A percentile compares a stretch with the other conserved stretches of the same genome.
Evolutionary conservation across 1,139 yeast species (phyloP).

Genomic region (Sugiyamaella sp.): DNA sequence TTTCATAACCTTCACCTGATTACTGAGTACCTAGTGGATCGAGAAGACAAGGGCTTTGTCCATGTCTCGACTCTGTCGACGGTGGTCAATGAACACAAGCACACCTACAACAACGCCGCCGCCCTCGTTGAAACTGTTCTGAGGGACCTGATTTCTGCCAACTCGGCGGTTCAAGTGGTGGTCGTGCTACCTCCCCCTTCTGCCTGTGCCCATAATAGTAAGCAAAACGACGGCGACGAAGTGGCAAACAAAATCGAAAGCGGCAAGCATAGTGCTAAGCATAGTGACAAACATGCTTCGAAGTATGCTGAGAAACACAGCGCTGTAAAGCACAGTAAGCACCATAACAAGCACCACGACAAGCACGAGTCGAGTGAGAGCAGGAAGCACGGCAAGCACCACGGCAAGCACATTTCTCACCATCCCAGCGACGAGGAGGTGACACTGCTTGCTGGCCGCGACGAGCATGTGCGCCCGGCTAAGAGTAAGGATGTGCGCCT

Average conservation of each 20-base stretch:
- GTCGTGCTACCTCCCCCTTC: slow-evolving; percentile 32
- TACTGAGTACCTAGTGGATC: slow-evolving; percentile 17
- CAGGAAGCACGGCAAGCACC: slow-evolving; percentile 14
- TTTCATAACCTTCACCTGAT: slow-evolving; percentile 20
- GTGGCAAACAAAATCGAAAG: too few species aligned
- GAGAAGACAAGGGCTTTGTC: slow-evolving; percentile 24
- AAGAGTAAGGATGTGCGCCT: slow-evolving; percentile 7
- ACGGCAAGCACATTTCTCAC: slow-evolving; percentile 3
- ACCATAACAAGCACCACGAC: slow-evolving; percentile 11
- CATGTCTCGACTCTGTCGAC: slow-evolving; percentile 25
- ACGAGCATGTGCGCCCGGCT: slow-evolving; percentile 10
- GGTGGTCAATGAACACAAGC: slow-evolving; percentile 13
- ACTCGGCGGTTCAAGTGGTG: slow-evolving; percentile 24
- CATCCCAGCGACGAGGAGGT: background rate
- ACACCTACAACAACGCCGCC: slow-evolving; percentile 21
- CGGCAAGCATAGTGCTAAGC: too few species aligned
- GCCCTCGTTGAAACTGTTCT: slow-evolving; percentile 22
- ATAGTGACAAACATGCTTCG: too few species aligned
- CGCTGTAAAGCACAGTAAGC: slow-evolving; percentile 18
- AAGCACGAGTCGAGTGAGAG: too few species aligned
- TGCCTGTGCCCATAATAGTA: slow-evolving; percentile 30
- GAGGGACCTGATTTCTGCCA: slow-evolving; percentile 21
- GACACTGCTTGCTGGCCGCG: background rate
- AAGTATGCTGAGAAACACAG: too few species aligned
- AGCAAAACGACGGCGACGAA: background rate